phyloP scores from a whole-genome alignment of 179 eudicot species.

The Silene coronaria region DNA sequence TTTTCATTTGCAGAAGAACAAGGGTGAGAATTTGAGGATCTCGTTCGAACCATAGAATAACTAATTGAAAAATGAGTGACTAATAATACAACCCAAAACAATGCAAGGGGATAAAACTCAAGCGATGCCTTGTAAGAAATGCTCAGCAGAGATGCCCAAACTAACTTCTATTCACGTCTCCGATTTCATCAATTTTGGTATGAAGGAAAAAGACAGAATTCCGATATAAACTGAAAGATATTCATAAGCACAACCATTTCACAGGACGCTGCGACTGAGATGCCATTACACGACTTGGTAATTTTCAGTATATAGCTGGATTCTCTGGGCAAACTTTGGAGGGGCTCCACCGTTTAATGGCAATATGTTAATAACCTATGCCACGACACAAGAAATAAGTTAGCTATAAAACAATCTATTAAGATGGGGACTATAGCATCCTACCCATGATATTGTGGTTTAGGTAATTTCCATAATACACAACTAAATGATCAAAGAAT shows the following conservation, averaged over 20 bases:
- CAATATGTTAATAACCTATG: conserved; percentile 59
- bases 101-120: neutral
- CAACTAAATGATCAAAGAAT: too few species aligned
- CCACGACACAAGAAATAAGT: conserved; percentile 2
- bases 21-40: neutral
- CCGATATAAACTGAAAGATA: conserved; percentile 2
- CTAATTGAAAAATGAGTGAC: neutral
- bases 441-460: neutral
- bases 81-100: conserved; percentile 12
- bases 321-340: conserved; percentile 69
- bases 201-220: neutral
- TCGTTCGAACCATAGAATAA: neutral
- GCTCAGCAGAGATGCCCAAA: neutral
- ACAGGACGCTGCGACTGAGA: neutral
- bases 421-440: too few species aligned
- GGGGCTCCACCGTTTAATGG: conserved; percentile 70
- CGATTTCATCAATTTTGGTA: neutral
- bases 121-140: neutral
- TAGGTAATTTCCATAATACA: too few species aligned
- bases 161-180: neutral
- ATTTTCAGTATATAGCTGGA: conserved; percentile 58
- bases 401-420: neutral
- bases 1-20: neutral
- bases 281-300: conserved; percentile 63
- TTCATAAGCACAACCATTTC: conserved; percentile 9